Conservation (phyloP, 495 filamentous ascomycete species). For the Pseudevernia furfuracea region DNA sequence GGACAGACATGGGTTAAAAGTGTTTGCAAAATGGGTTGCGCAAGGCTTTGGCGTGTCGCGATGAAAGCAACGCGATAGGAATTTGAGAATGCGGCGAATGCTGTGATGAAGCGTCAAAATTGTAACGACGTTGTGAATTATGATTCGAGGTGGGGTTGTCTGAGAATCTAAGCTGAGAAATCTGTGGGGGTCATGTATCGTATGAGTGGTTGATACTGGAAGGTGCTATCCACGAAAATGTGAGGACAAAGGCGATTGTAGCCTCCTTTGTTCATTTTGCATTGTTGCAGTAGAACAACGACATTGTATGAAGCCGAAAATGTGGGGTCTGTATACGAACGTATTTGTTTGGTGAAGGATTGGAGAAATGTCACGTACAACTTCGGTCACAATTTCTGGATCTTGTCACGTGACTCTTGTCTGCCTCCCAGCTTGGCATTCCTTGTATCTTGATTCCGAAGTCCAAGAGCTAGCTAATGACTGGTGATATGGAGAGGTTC, state of each 20-base stretch:
- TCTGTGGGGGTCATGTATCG: too few relatives aligned
- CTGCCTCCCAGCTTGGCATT: not conserved
- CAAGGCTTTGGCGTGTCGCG: not conserved
- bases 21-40: not conserved
- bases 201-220: not conserved
- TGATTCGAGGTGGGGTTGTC: not conserved
- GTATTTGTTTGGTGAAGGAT: not conserved
- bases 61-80: not conserved
- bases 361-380: not conserved
- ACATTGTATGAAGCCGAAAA: not conserved
- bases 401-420: not conserved
- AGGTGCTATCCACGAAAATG: not conserved
- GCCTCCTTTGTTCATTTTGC: not conserved
- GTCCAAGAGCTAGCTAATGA: not conserved
- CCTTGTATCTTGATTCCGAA: not conserved
- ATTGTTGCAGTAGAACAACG: not conserved
- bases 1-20: too few relatives aligned
- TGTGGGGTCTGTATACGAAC: not conserved
- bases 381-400: not conserved
- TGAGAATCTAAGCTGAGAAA: too few relatives aligned
- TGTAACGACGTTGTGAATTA: not conserved
- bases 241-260: not conserved
- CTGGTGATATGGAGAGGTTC: not conserved
- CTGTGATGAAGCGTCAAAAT: not conserved
- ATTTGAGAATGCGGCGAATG: not conserved